Evolutionary conservation across 192 early-diverging fungal species (phyloP), one percentile per base, ranked within the genome.

Genomic region (Backusella circina): DNA sequence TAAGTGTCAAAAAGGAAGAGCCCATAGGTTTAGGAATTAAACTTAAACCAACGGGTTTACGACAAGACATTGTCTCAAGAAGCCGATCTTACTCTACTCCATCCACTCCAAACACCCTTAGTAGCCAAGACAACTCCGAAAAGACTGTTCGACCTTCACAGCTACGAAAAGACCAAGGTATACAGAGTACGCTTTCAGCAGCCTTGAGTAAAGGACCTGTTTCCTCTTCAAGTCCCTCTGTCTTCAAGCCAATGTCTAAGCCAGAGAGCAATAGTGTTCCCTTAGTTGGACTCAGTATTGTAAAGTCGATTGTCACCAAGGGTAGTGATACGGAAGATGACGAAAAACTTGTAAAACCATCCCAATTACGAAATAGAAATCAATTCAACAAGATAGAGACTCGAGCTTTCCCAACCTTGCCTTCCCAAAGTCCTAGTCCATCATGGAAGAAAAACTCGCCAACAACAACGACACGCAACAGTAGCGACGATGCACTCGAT

Each of bases 291-390:
- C 23, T 44, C 12, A 71, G 28, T 4, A 30, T 30, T 16, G 16
- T 41, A 31, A 41, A 50, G 26, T 37, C 21, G 9, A 23, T 44
- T 21, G 26, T 31, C 30, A 41, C 37, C 5, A 37, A 33, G n/a
- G 50, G 37, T 6, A 47, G 44, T 15, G 67, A 69, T 33, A 65
- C 72, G 7, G 71, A 73, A 6, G 66, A 73, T 16, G 76, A 65
- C n/a, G 72, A 73, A 39, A 71, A 78, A 16, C 32, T 78, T 16
- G 71, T 78, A 21, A 78, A 73, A 26, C 76, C 76, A 21, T 78
- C 76, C 1, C 72, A 72, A 21, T 38, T 78, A 21, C 71, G 76
- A 12, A 35, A 74, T 16, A 73, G 41, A 31, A 64, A 50, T 31
- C 73, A 64, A 5, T 28, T 26, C 5, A 61, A 31, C 7, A 35